Conservation (phyloP, 352 stramenopile genomes). For the Saprolegnia parasitica region DNA sequence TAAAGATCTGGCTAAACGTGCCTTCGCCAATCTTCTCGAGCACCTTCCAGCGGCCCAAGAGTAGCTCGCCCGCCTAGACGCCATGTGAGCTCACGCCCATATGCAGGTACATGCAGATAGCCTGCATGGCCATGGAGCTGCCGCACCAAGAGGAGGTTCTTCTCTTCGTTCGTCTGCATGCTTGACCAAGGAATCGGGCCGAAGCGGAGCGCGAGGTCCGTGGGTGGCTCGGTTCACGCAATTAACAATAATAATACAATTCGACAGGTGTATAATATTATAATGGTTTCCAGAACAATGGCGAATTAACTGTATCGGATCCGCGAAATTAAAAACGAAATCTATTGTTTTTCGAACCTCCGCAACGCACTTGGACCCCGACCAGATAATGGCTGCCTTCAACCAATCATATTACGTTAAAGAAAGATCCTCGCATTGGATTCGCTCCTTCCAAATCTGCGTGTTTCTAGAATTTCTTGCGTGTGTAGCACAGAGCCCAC, state of each 20-base stretch:
- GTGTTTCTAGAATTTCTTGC: neutral
- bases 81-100: neutral
- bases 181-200: neutral
- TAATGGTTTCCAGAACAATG: neutral
- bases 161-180: slow-evolving; percentile 26
- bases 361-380: neutral
- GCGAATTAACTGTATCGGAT: too few relatives aligned
- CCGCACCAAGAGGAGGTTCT: slow-evolving; percentile 28
- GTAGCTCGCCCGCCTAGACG: slow-evolving; percentile 66
- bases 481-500: too few relatives aligned
- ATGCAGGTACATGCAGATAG: neutral
- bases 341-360: too few relatives aligned
- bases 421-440: neutral
- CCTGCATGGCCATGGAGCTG: neutral
- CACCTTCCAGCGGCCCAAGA: slow-evolving; percentile 79
- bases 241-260: slow-evolving; percentile 2
- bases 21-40: slow-evolving; percentile 86
- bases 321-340: too few relatives aligned
- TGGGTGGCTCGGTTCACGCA: neutral
- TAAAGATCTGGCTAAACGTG: slow-evolving; percentile 88
- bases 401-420: neutral
- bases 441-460: neutral
- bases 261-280: neutral
- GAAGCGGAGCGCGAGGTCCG: neutral
- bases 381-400: neutral